Evolutionary conservation across 1,139 yeast species (phyloP).

Genomic region (Scheffersomyces stambukii): DNA sequence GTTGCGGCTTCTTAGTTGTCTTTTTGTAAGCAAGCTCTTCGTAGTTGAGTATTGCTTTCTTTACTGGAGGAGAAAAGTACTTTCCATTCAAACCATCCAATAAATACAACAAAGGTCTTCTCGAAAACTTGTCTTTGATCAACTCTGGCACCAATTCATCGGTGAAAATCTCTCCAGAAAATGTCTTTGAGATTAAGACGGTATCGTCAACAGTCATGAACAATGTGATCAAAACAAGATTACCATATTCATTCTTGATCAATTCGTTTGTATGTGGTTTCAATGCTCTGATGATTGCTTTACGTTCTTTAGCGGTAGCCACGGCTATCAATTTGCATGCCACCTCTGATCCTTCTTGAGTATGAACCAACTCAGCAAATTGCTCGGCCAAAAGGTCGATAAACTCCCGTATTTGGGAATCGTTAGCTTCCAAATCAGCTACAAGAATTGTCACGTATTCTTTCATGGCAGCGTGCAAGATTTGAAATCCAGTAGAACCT

Average conservation of each 20-base stretch:
- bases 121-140: conserved; percentile 68
- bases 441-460: conserved; percentile 76
- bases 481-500: conserved; percentile 95
- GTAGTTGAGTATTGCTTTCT: conserved; percentile 57
- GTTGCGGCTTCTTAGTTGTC: conserved; percentile 84
- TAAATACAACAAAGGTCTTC: conserved; percentile 85
- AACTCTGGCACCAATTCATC: conserved; percentile 54
- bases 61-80: conserved; percentile 70
- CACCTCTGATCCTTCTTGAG: conserved; percentile 90
- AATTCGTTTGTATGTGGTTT: conserved; percentile 71
- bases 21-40: conserved; percentile 60
- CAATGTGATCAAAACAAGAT: conserved; percentile 70
- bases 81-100: conserved; percentile 77
- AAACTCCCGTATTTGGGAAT: conserved; percentile 71
- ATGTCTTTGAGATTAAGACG: conserved; percentile 71
- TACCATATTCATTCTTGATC: conserved; percentile 83
- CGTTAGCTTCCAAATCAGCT: conserved; percentile 37
- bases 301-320: conserved; percentile 93
- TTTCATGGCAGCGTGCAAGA: conserved; percentile 93
- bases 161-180: conserved; percentile 55
- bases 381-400: conserved; percentile 83
- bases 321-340: conserved; percentile 76
- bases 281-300: conserved; percentile 64
- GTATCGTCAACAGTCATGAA: conserved; percentile 94
- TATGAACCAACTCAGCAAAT: conserved; percentile 91